phyloP scores from a whole-genome alignment of 129 eudicot genomes.

The Flaveria ramosissima region DNA sequence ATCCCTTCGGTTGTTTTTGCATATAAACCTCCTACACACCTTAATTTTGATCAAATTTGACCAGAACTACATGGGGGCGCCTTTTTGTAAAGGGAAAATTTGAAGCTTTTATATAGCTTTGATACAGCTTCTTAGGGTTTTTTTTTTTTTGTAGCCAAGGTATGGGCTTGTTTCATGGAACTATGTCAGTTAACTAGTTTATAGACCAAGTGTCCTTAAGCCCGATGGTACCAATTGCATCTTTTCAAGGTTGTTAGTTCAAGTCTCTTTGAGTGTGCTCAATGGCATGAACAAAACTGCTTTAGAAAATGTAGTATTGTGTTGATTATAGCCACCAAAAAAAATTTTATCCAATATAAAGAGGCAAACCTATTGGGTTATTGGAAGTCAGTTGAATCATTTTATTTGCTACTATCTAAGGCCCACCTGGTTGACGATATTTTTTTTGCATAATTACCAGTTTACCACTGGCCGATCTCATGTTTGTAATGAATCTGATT shows the following conservation, averaged over 20 bases:
- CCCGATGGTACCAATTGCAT: neutral
- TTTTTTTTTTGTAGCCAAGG: too few relatives aligned
- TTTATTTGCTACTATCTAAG: neutral
- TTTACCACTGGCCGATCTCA: neutral
- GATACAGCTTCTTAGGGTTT: too few relatives aligned
- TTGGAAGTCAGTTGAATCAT: neutral
- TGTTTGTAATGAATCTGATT: conserved; percentile 21
- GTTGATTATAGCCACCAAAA: neutral
- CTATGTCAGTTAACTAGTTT: neutral
- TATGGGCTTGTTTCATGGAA: neutral
- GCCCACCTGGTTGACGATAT: neutral
- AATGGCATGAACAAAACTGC: neutral
- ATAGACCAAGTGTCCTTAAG: neutral
- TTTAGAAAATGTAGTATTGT: neutral
- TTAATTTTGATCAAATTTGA: too few relatives aligned
- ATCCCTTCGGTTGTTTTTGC: too few relatives aligned
- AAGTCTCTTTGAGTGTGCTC: neutral
- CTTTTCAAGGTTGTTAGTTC: neutral
- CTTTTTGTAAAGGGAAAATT: neutral
- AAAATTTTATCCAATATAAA: neutral
- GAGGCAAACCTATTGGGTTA: neutral
- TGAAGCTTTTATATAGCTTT: neutral
- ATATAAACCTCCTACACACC: too few relatives aligned
- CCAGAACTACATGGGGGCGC: too few relatives aligned
- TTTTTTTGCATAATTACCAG: neutral